These are phyloP conservation scores for Starmerella vaccinii DNA, from an alignment of 805 yeast genomes.

Conservation along the genomic window DNA sequence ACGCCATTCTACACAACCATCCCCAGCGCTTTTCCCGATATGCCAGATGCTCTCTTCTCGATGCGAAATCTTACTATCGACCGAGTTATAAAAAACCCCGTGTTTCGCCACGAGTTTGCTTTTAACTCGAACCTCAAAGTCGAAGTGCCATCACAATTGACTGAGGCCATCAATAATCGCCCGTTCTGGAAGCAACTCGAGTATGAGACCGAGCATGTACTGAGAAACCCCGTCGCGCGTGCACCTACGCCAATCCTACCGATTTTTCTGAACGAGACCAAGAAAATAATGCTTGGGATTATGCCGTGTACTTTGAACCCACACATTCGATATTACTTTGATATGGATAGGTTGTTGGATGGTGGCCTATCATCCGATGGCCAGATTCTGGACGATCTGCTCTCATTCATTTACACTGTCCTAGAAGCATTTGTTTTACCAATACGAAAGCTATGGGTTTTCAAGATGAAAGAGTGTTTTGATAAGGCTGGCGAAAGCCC, in stretches of 20 bases:
- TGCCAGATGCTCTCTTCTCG: conserved; percentile 68
- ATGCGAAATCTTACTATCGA: conserved; percentile 77
- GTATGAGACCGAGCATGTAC: conserved; percentile 78
- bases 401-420: conserved; percentile 42
- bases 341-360: conserved; percentile 62
- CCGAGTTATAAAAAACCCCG: conserved; percentile 84
- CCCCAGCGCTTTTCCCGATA: not conserved
- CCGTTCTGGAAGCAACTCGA: conserved; percentile 74
- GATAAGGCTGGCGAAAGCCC: conserved; percentile 37
- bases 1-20: conserved; percentile 21
- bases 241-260: conserved; percentile 41
- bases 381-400: not conserved
- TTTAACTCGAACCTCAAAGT: conserved; percentile 80
- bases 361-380: conserved; percentile 52
- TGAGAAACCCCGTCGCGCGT: conserved; percentile 34
- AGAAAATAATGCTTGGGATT: conserved; percentile 62
- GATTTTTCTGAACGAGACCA: conserved; percentile 62
- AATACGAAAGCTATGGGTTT: conserved; percentile 85
- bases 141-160: conserved; percentile 6
- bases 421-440: conserved; percentile 92
- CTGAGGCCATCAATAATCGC: not conserved
- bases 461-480: conserved; percentile 60
- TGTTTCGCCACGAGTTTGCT: conserved; percentile 80
- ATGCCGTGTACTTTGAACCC: conserved; percentile 67
- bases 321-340: conserved; percentile 60